Conservation (phyloP, 169 alveolate genomes). For the Plasmodium billcollinsi region DNA sequence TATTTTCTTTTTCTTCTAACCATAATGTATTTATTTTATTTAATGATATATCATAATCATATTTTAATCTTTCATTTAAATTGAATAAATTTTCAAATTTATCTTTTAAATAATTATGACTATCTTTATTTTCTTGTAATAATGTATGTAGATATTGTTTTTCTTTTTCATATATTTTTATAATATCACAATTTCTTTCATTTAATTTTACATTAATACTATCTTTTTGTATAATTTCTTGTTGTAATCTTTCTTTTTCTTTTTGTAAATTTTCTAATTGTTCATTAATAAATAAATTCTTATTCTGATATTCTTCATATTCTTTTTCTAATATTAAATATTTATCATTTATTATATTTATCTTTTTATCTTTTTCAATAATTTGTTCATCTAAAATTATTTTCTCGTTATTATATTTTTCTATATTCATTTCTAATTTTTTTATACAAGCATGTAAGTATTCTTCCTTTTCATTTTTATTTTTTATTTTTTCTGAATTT, state of each 20-base stretch:
- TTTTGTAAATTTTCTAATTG: slow-evolving; percentile 34
- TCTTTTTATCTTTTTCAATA: slow-evolving; percentile 14
- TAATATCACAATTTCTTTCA: slow-evolving; percentile 43
- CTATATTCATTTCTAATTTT: slow-evolving; percentile 15
- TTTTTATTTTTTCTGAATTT: slow-evolving; percentile 1
- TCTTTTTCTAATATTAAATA: slow-evolving; percentile 18
- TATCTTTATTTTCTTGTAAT: slow-evolving; percentile 51
- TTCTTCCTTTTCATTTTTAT: slow-evolving; percentile 7
- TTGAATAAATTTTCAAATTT: slow-evolving; percentile 12
- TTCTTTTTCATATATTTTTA: slow-evolving; percentile 39
- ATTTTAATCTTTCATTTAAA: slow-evolving; percentile 36
- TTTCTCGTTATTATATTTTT: slow-evolving; percentile 6
- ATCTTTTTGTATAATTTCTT: slow-evolving; percentile 23
- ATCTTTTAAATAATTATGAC: slow-evolving; percentile 30
- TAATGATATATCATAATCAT: slow-evolving; percentile 29
- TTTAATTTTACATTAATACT: slow-evolving; percentile 3
- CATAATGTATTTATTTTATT: slow-evolving; percentile 44
- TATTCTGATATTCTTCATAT: slow-evolving; percentile 19
- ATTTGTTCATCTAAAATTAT: slow-evolving; percentile 15
- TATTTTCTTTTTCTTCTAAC: slow-evolving; percentile 65
- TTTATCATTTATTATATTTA: slow-evolving; percentile 8
- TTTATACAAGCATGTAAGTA: background rate
- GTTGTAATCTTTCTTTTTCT: slow-evolving; percentile 17
- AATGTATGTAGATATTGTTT: slow-evolving; percentile 33
- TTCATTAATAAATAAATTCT: slow-evolving; percentile 1